phyloP scores from a whole-genome alignment of 2,329 filamentous ascomycete genomes.

The Cladosporium sp. region DNA sequence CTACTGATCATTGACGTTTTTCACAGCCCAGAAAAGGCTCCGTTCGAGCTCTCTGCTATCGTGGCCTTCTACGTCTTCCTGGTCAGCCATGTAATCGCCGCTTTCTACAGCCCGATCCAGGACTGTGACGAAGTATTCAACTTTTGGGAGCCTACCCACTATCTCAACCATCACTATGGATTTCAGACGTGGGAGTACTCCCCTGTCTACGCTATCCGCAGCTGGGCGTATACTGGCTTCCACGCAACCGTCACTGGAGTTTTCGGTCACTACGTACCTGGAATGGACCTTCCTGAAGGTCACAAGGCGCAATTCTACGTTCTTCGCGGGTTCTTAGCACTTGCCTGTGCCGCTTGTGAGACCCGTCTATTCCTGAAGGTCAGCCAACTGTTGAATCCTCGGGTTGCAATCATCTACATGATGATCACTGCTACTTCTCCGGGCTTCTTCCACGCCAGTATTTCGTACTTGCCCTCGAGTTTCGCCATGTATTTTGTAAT shows the following conservation, averaged over 20 bases:
- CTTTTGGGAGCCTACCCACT: slow-evolving; percentile 97
- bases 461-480: slow-evolving; percentile 85
- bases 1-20: not conserved
- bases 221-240: slow-evolving; percentile 84
- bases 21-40: slow-evolving; percentile 18
- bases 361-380: slow-evolving; percentile 78
- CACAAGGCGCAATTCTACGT: slow-evolving; percentile 73
- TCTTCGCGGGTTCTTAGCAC: slow-evolving; percentile 72
- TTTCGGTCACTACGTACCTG: slow-evolving; percentile 12
- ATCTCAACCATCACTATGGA: slow-evolving; percentile 87
- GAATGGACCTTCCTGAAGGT: slow-evolving; percentile 8
- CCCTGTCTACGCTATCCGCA: slow-evolving; percentile 89
- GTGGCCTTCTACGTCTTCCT: slow-evolving; percentile 80
- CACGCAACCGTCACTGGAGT: slow-evolving; percentile 58
- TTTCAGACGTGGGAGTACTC: slow-evolving; percentile 99
- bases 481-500: slow-evolving; percentile 96
- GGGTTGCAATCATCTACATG: slow-evolving; percentile 83
- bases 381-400: slow-evolving; percentile 72
- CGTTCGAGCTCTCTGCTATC: slow-evolving; percentile 56
- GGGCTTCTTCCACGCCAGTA: slow-evolving; percentile 89
- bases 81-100: slow-evolving; percentile 70
- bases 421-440: slow-evolving; percentile 75
- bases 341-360: slow-evolving; percentile 78
- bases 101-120: slow-evolving; percentile 84
- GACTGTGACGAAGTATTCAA: slow-evolving; percentile 99